Percentiles rank a stretch among this genome's conserved stretches.
These are phyloP conservation scores for Fusarium setosum DNA, from an alignment of 2,329 filamentous ascomycete genomes.

Conservation along the genomic window DNA sequence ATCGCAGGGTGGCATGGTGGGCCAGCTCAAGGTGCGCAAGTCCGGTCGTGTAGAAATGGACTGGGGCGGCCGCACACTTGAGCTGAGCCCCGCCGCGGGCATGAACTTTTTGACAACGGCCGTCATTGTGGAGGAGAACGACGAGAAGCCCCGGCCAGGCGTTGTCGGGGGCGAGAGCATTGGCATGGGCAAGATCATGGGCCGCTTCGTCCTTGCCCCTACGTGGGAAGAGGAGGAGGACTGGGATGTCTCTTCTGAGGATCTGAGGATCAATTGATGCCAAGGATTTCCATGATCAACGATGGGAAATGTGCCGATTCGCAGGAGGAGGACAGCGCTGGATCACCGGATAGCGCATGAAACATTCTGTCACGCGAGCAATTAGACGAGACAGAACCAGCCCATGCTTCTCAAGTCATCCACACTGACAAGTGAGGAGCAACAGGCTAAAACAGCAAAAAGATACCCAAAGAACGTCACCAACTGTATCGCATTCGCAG, in stretches of 20 bases:
- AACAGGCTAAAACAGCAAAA: constrained; percentile 9
- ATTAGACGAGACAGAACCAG: not conserved
- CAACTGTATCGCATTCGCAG: not conserved
- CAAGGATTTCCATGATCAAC: not conserved
- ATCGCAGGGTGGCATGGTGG: constrained; percentile 67
- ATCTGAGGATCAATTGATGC: constrained; percentile 40
- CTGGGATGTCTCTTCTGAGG: constrained; percentile 59
- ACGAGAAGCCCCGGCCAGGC: constrained; percentile 59
- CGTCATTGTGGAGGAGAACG: constrained; percentile 68
- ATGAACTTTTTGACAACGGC: constrained; percentile 69
- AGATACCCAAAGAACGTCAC: constrained; percentile 11
- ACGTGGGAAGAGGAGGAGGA: constrained; percentile 69
- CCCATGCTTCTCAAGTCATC: not conserved
- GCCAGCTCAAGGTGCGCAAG: constrained; percentile 69
- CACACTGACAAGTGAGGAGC: not conserved
- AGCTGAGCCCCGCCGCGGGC: constrained; percentile 62
- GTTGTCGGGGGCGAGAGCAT: constrained; percentile 62
- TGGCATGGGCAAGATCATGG: constrained; percentile 73
- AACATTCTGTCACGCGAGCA: not conserved
- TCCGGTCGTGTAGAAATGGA: constrained; percentile 72
- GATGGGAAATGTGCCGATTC: not conserved
- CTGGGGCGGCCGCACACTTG: constrained; percentile 69
- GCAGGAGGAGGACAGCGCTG: not conserved
- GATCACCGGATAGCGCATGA: not conserved
- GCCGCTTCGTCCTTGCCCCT: constrained; percentile 70